Base-by-base conservation (phyloP, 2,329 filamentous ascomycete genomes). In the Fusarium ambrosium region DNA sequence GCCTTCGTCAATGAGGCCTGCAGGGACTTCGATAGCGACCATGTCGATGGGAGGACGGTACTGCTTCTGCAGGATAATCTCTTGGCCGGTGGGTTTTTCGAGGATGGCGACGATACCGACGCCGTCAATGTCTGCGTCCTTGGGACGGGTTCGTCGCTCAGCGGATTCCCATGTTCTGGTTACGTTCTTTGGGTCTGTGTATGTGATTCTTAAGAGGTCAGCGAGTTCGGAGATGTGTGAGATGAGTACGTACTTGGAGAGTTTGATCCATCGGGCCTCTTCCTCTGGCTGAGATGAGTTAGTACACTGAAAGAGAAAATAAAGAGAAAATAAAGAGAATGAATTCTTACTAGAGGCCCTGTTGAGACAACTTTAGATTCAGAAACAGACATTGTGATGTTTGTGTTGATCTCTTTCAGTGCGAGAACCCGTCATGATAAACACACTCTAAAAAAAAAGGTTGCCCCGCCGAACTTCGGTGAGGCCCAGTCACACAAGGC, bases 51-150 rank as follows among this genome's bases (percentile, higher is more conserved):
- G 91, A 1, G 91, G 90, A 2, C 91, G 87, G 81, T 88, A 93
- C 80, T 93, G 92, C 81, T 91, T 92, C 81, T 93, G 91, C 2
- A 93, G 86, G 22, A 93, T 81, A 53, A 92, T 87, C 77, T 91
- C 85, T 78, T 85, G 77, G 83, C 88, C 88, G 1, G 83, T 82
- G 10, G 86, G 80, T 73, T 87, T 88, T 72, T 90, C 84, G 16
- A 95, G 84, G 72, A 95, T 89, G 48, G 92, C 93, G 18, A 94
- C 87, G 67, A 95, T 93, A 69, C 92, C 92, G 16, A 95, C 92
- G 62, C 91, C 92, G 77, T 95, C 93, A 63, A 94, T 91, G 37
- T 90, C 89, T 67, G 87, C 86, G 72, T 82, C 86, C 65, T 86
- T 84, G 14, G 92, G 92, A 4, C 92, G 89, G 0, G 92, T 94